These are phyloP conservation scores for Barbarea vulgaris DNA, from an alignment of 345 rosid species.

Conservation along the genomic window DNA sequence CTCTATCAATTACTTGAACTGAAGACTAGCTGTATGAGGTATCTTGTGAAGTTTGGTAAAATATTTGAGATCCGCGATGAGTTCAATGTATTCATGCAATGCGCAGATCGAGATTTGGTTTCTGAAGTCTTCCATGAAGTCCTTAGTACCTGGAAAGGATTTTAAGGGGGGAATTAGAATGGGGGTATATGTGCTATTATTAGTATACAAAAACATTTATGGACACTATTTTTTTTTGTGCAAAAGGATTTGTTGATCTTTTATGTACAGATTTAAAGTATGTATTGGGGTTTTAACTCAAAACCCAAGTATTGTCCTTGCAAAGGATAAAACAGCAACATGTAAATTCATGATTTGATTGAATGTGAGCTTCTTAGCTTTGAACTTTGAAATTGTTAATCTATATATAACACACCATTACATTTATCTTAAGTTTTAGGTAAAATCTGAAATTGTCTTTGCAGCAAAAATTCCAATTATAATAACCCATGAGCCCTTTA, in stretches of 20 bases:
- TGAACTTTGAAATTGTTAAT: neutral
- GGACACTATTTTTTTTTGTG: conserved; percentile 47
- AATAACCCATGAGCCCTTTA: neutral
- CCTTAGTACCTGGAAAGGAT: conserved; percentile 88
- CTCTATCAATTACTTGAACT: conserved; percentile 68
- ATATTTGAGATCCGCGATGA: conserved; percentile 87
- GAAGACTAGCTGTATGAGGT: conserved; percentile 75
- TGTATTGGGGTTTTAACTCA: conserved; percentile 42
- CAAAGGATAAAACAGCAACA: conserved; percentile 31
- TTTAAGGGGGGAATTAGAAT: conserved; percentile 42
- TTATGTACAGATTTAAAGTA: conserved; percentile 46
- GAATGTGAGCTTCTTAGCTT: conserved; percentile 24
- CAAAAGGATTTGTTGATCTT: conserved; percentile 48
- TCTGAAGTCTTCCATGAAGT: conserved; percentile 86
- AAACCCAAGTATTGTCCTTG: conserved; percentile 37
- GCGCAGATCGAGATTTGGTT: conserved; percentile 78
- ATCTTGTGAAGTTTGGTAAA: conserved; percentile 94
- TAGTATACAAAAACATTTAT: conserved; percentile 44
- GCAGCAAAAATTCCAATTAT: neutral
- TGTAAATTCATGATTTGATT: conserved; percentile 46
- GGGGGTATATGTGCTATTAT: conserved; percentile 25
- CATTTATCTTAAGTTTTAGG: neutral
- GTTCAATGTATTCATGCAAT: conserved; percentile 67
- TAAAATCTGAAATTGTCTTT: neutral
- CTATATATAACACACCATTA: neutral